Base-by-base conservation (phyloP, 345 rosid species). In the Hibiscus trionum region DNA sequence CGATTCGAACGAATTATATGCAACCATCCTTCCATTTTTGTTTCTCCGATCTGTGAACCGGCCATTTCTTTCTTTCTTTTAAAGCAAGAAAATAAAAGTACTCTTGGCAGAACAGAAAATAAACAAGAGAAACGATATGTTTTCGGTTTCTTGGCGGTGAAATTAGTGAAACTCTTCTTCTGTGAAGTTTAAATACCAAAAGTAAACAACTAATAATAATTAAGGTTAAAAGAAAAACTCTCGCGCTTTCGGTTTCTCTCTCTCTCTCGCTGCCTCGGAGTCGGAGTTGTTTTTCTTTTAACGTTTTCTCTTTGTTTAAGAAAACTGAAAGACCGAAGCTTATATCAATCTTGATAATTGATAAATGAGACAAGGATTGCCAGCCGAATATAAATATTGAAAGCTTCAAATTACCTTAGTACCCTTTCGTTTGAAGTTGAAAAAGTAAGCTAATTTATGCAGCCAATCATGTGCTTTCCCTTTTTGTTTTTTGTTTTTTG, bases 11-110 rank as follows among this genome's bases (percentile, higher is more conserved):
- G 83, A 44, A 93, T 86, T 44, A 86, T 75, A 76, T 89, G 81
- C 79, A 93, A 80, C 98, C 97, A 93, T 0, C 98, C 97, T 81
- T 93, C 98, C 94, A 89, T 89, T 73, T 77, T 80, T 66, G 80
- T 78, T 49, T 84, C 82, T 73, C 71, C 73, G 39, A 16, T 81
- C 64, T 80, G 79, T 26, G 82, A 76, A 42, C 47, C 75, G 24
- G 82, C 85, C 88, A 87, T 89, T 61, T 57, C 11, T 57, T 16
- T 16, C 7, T 62, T 56, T 26, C n/a, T 33, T n/a, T 46, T 55
- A 59, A 4, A 29, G 0, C n/a, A 4, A 62, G 42, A 10, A 39
- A 0, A 27, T 74, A 93, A 91, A 66, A 79, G 71, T 49, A 65
- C 15, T 53, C 17, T 14, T 35, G 2, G 46, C 24, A 0, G n/a